These are phyloP conservation scores for Botrytis porri DNA, from an alignment of 2,329 filamentous ascomycete species.

Conservation along the genomic window DNA sequence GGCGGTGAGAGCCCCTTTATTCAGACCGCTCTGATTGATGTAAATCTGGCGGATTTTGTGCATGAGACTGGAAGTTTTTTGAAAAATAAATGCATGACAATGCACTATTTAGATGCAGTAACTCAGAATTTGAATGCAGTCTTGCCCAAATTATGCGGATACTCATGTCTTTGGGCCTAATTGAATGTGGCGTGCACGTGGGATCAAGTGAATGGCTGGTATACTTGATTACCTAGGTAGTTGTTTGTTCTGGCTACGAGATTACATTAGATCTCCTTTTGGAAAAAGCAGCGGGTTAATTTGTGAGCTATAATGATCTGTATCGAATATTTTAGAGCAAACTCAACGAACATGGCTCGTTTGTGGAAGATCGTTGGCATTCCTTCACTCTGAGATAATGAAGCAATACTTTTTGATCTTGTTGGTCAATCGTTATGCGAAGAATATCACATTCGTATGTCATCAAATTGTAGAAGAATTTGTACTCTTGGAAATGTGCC, in stretches of 20 bases:
- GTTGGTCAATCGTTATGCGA: background rate
- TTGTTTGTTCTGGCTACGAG: background rate
- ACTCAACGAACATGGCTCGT: background rate
- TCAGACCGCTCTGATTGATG: background rate
- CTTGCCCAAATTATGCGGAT: background rate
- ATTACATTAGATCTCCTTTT: background rate
- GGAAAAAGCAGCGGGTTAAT: background rate
- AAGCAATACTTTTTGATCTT: background rate
- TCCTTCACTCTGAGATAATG: background rate
- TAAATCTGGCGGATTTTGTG: background rate
- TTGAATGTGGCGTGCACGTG: background rate
- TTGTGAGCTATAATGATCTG: background rate
- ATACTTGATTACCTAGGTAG: background rate
- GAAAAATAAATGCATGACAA: background rate
- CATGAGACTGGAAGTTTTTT: background rate
- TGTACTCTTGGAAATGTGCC: background rate
- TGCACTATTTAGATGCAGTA: background rate
- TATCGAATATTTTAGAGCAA: background rate
- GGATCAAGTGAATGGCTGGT: conserved; percentile 1
- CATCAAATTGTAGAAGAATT: background rate
- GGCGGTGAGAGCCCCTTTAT: background rate
- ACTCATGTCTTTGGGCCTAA: background rate
- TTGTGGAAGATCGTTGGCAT: background rate
- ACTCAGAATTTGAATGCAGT: background rate
- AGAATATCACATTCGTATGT: background rate